These are phyloP conservation scores for Saposhnikovia divaricata DNA, from an alignment of 129 eudicot genomes.

Conservation along the genomic window DNA sequence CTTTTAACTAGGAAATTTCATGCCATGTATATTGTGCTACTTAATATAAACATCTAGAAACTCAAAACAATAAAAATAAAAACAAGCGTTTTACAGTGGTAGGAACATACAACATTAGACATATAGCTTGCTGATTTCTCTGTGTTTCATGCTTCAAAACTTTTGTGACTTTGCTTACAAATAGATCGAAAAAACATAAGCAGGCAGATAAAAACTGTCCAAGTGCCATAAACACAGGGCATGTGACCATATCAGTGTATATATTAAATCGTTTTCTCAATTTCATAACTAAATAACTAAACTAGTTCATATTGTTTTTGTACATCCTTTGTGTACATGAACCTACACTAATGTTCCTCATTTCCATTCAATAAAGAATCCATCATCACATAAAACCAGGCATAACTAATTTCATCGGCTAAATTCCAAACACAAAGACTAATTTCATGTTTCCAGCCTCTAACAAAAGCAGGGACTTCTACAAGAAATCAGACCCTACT, in stretches of 20 bases:
- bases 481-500: background rate
- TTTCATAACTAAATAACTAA: background rate
- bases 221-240: background rate
- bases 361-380: background rate
- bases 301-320: background rate
- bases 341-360: background rate
- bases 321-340: background rate
- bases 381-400: background rate
- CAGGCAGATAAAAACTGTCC: background rate
- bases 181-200: background rate
- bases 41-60: background rate
- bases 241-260: background rate
- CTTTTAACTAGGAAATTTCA: background rate
- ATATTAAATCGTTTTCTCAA: background rate
- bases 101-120: background rate
- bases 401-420: background rate
- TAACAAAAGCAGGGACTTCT: background rate
- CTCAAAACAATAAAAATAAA: background rate
- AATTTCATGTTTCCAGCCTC: background rate
- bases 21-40: background rate
- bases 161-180: background rate
- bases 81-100: background rate
- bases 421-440: background rate
- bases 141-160: background rate
- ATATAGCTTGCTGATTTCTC: background rate